phyloP scores from a whole-genome alignment of 331 rosid species.

The Quercus lobata region DNA sequence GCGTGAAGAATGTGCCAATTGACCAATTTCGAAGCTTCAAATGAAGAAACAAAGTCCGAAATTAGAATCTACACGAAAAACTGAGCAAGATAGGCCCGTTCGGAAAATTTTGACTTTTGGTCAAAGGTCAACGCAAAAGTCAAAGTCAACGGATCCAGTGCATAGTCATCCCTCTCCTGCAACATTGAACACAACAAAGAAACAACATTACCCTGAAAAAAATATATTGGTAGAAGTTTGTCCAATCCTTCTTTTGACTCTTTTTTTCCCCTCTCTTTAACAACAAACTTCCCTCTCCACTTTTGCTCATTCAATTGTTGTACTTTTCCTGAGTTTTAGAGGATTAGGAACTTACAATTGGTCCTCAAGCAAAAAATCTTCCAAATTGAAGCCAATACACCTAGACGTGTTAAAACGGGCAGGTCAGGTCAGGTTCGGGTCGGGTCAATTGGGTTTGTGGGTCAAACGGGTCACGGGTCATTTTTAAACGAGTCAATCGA shows the following conservation, averaged over 20 bases:
- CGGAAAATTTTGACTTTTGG: no score
- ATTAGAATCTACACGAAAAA: no score
- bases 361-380: constrained; percentile 85
- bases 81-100: no score
- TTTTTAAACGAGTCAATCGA: no score
- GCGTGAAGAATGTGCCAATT: no score
- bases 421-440: no score
- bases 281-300: background rate
- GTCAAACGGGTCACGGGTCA: no score
- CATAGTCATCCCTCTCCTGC: constrained; percentile 98
- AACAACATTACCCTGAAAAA: constrained; percentile 10
- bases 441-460: no score
- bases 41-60: no score
- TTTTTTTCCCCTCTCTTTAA: no score
- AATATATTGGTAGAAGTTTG: background rate
- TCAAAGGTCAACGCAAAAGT: no score
- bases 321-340: background rate
- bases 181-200: constrained; percentile 13
- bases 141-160: constrained; percentile 42
- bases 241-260: background rate
- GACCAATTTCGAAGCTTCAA: no score
- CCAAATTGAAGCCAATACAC: constrained; percentile 95
- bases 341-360: constrained; percentile 44
- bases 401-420: constrained; percentile 4
- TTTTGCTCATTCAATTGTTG: background rate